Evolutionary conservation across 2,329 filamentous ascomycete genomes (phyloP).

Genomic region (Penicillium occitanis): DNA sequence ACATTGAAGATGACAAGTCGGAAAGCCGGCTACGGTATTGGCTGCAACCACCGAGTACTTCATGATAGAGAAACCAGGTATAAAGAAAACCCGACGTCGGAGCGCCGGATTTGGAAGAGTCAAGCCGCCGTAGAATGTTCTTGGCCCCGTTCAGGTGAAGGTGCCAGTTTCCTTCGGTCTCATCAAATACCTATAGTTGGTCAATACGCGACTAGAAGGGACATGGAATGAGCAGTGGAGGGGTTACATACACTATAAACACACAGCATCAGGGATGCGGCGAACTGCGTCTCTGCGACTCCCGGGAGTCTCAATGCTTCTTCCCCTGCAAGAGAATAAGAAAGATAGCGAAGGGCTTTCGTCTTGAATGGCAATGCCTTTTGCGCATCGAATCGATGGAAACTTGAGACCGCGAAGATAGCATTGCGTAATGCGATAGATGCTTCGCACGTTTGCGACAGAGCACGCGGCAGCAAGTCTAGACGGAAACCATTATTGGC

Average conservation of each 20-base stretch:
- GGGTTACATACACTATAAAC: constrained; percentile 5
- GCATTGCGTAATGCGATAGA: constrained; percentile 11
- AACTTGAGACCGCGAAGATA: constrained; percentile 10
- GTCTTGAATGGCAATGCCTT: constrained; percentile 12
- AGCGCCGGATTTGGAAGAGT: not conserved
- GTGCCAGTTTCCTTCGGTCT: constrained; percentile 16
- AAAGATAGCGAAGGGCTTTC: constrained; percentile 6
- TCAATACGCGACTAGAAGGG: not conserved
- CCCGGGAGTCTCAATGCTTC: not conserved
- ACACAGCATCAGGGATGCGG: constrained; percentile 17
- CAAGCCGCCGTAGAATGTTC: not conserved
- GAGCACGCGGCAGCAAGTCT: constrained; percentile 9
- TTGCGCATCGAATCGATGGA: constrained; percentile 1
- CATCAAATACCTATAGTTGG: constrained; percentile 13
- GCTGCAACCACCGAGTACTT: constrained; percentile 17
- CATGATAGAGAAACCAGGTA: constrained; percentile 18
- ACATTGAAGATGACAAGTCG: not conserved
- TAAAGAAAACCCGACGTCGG: constrained; percentile 6
- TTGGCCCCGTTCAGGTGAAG: constrained; percentile 14
- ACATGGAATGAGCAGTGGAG: too few relatives aligned
- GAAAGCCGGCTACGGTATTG: not conserved
- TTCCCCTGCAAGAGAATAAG: not conserved
- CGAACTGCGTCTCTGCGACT: constrained; percentile 10
- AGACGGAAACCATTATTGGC: constrained; percentile 13
- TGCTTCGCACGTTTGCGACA: constrained; percentile 3